Evolutionary conservation across 2,329 filamentous ascomycete species (phyloP).

Genomic region (Myriangium duriaei): DNA sequence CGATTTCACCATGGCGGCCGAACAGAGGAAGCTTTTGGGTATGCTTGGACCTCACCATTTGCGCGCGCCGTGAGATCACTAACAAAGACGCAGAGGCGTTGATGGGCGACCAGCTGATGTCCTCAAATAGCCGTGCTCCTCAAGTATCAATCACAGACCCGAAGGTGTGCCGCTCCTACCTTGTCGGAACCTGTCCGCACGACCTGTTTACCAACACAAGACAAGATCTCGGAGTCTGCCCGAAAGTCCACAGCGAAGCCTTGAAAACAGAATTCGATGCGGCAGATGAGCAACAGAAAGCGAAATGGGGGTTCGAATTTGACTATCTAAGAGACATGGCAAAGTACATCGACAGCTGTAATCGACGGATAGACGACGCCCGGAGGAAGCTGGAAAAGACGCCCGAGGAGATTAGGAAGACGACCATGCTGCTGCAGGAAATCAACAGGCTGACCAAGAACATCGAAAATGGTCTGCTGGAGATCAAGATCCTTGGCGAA

Average conservation of each 20-base stretch:
- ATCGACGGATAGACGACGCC: slow-evolving; percentile 79
- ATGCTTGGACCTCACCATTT: slow-evolving; percentile 20
- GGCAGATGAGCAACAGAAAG: slow-evolving; percentile 57
- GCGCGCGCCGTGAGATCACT: neutral
- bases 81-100: slow-evolving; percentile 60
- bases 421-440: slow-evolving; percentile 70
- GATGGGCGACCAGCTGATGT: slow-evolving; percentile 63
- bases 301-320: slow-evolving; percentile 80
- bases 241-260: slow-evolving; percentile 76
- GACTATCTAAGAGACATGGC: slow-evolving; percentile 95
- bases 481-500: slow-evolving; percentile 76
- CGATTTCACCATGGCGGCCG: slow-evolving; percentile 61
- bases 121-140: slow-evolving; percentile 59
- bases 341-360: slow-evolving; percentile 95
- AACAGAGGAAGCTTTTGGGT: slow-evolving; percentile 93
- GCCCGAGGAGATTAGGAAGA: slow-evolving; percentile 91
- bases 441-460: slow-evolving; percentile 71
- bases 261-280: slow-evolving; percentile 81
- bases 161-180: slow-evolving; percentile 89
- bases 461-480: slow-evolving; percentile 70
- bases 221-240: slow-evolving; percentile 84
- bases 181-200: slow-evolving; percentile 89
- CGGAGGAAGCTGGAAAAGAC: slow-evolving; percentile 92
- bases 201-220: slow-evolving; percentile 99
- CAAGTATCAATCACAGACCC: slow-evolving; percentile 81